These are phyloP conservation scores for Didymella lethalis DNA, from an alignment of 2,329 filamentous ascomycete species.

Conservation along the genomic window DNA sequence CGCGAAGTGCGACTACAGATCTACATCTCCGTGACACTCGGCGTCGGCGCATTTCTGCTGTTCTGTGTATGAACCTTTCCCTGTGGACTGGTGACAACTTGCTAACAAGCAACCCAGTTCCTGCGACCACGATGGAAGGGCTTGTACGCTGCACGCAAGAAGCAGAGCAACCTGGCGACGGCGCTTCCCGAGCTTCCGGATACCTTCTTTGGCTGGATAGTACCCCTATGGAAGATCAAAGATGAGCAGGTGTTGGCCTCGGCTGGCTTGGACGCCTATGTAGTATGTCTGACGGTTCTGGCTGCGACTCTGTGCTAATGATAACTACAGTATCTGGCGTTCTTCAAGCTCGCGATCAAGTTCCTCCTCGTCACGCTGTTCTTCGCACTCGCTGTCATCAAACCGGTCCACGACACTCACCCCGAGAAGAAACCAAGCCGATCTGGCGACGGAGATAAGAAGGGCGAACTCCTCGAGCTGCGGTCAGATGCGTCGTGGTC, in stretches of 20 bases:
- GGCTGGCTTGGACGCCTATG: slow-evolving; percentile 93
- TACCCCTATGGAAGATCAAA: slow-evolving; percentile 80
- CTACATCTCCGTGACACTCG: slow-evolving; percentile 74
- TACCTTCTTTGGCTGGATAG: slow-evolving; percentile 92
- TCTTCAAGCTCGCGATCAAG: slow-evolving; percentile 94
- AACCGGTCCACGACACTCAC: slow-evolving; percentile 82
- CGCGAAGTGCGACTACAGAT: slow-evolving; percentile 68
- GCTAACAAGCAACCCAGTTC: slow-evolving; percentile 62
- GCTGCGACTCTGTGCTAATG: slow-evolving; percentile 10
- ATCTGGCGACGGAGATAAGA: slow-evolving; percentile 8
- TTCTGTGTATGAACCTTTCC: slow-evolving; percentile 70
- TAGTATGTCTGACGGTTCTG: slow-evolving; percentile 61
- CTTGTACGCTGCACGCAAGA: slow-evolving; percentile 88
- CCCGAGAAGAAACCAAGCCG: slow-evolving; percentile 35
- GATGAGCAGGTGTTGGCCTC: slow-evolving; percentile 90
- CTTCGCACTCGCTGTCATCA: slow-evolving; percentile 80
- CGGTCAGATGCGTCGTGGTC: slow-evolving; percentile 31
- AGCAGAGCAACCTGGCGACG: slow-evolving; percentile 70
- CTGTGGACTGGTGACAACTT: background rate
- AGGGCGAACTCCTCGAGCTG: slow-evolving; percentile 27
- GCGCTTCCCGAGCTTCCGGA: slow-evolving; percentile 80
- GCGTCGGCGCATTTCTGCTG: slow-evolving; percentile 72
- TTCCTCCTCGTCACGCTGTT: slow-evolving; percentile 82
- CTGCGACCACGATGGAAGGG: slow-evolving; percentile 90
- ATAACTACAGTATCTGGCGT: slow-evolving; percentile 74